A percentile compares a stretch with the other conserved stretches of the same genome.
These are phyloP conservation scores for Stipa capillata DNA, from an alignment of 176 grass and related monocot genomes.

Conservation along the genomic window DNA sequence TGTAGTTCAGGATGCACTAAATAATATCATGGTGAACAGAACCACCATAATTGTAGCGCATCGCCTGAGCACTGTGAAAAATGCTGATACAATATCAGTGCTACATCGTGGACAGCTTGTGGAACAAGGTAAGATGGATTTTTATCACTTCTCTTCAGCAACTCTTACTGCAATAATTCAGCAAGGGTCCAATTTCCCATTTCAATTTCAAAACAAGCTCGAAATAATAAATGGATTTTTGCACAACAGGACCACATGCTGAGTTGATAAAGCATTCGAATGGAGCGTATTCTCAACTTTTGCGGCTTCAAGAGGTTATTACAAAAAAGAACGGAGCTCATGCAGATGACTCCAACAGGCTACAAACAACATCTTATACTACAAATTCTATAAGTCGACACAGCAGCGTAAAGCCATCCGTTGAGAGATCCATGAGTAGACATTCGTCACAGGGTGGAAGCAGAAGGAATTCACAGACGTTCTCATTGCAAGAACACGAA, in stretches of 20 bases:
- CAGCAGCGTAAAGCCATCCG: conserved; percentile 22
- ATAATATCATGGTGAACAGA: conserved; percentile 53
- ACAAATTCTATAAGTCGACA: conserved; percentile 12
- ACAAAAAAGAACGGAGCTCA: conserved; percentile 2
- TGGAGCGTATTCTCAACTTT: conserved; percentile 58
- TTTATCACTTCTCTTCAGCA: not conserved
- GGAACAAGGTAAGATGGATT: conserved; percentile 49
- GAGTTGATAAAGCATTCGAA: conserved; percentile 52
- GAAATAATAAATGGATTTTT: not conserved
- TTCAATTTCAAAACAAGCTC: not conserved
- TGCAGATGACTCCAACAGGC: not conserved
- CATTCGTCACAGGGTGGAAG: conserved; percentile 29
- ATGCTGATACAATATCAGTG: conserved; percentile 68
- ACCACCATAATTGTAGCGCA: conserved; percentile 69
- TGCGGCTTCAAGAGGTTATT: conserved; percentile 49
- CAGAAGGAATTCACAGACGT: conserved; percentile 9
- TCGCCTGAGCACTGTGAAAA: conserved; percentile 57
- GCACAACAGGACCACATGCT: conserved; percentile 42
- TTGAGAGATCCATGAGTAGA: conserved; percentile 37
- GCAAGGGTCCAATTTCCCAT: not conserved
- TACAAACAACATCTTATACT: not conserved
- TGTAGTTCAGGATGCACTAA: conserved; percentile 65
- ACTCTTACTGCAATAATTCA: not conserved
- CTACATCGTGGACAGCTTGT: conserved; percentile 55
- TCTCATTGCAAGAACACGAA: conserved; percentile 8